Conservation (phyloP, 2,329 filamentous ascomycete genomes). For the Curvularia spicifera region DNA sequence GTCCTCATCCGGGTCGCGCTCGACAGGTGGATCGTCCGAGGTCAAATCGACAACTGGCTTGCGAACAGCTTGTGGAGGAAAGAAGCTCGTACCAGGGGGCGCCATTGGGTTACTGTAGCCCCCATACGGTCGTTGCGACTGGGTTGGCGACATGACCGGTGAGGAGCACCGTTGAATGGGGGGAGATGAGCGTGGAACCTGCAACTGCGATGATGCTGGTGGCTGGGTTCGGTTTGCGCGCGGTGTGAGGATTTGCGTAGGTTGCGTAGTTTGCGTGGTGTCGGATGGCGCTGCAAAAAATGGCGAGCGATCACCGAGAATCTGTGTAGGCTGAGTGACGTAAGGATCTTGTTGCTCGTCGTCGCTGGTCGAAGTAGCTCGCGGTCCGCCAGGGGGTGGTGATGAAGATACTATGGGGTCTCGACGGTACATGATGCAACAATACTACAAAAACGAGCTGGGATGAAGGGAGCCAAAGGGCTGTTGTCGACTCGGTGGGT, state of each 20-base stretch:
- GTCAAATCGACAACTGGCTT: conserved; percentile 50
- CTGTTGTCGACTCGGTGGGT: conserved; percentile 7
- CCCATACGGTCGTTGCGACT: conserved; percentile 75
- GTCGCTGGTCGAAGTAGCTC: conserved; percentile 47
- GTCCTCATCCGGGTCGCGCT: conserved; percentile 55
- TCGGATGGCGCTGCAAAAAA: conserved; percentile 34
- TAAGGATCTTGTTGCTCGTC: conserved; percentile 59
- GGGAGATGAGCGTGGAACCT: conserved; percentile 90
- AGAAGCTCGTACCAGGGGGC: conserved; percentile 74
- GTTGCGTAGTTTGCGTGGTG: conserved; percentile 68
- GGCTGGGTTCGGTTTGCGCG: conserved; percentile 41
- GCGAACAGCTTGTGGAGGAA: conserved; percentile 53
- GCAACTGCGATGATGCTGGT: conserved; percentile 59
- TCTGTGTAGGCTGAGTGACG: conserved; percentile 51
- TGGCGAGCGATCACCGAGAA: conserved; percentile 35
- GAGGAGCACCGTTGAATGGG: conserved; percentile 53
- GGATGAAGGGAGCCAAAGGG: conserved; percentile 2
- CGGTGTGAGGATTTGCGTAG: conserved; percentile 64
- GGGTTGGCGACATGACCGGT: conserved; percentile 46
- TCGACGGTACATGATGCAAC: conserved; percentile 38
- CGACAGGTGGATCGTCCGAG: conserved; percentile 57
- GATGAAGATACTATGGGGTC: conserved; percentile 47
- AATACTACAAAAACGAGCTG: conserved; percentile 1
- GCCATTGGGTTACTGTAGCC: conserved; percentile 69
- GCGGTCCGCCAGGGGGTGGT: conserved; percentile 27